Evolutionary conservation across 2,329 filamentous ascomycete genomes (phyloP).

Genomic region (Trichoderma aggressivum): DNA sequence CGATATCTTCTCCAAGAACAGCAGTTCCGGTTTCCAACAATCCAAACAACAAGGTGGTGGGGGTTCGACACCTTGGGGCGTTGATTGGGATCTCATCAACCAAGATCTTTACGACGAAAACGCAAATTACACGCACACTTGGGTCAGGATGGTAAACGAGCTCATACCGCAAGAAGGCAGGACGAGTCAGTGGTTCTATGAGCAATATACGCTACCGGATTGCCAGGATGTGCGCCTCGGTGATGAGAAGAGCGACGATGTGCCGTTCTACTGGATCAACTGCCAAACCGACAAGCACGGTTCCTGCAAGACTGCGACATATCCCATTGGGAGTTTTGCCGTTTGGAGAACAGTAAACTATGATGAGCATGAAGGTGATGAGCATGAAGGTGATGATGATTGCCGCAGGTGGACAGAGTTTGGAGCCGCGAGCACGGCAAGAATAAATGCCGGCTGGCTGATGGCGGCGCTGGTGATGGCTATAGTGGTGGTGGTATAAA

Average conservation of each 20-base stretch:
- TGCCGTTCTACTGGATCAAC: neutral
- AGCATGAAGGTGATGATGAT: neutral
- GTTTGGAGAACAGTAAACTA: neutral
- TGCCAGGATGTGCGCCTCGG: neutral
- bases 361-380: neutral
- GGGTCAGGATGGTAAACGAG: neutral
- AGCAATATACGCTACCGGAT: neutral
- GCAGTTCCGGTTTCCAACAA: conserved; percentile 19
- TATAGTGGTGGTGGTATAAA: neutral
- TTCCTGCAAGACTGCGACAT: neutral
- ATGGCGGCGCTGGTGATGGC: neutral
- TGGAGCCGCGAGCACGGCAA: neutral
- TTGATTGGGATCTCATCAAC: neutral
- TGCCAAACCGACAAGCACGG: neutral
- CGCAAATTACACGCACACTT: neutral
- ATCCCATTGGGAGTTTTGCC: neutral
- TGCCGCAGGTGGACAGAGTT: neutral
- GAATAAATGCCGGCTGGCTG: neutral
- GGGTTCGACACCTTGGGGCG: neutral
- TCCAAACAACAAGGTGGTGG: neutral
- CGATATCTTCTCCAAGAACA: conserved; percentile 23
- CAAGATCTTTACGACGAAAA: neutral
- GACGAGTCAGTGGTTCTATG: neutral
- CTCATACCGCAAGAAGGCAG: neutral
- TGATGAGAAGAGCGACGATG: neutral